A percentile compares a stretch with the other conserved stretches of the same genome.
Conservation (phyloP, 2,329 filamentous ascomycete genomes). For the Aspergillus felis region DNA sequence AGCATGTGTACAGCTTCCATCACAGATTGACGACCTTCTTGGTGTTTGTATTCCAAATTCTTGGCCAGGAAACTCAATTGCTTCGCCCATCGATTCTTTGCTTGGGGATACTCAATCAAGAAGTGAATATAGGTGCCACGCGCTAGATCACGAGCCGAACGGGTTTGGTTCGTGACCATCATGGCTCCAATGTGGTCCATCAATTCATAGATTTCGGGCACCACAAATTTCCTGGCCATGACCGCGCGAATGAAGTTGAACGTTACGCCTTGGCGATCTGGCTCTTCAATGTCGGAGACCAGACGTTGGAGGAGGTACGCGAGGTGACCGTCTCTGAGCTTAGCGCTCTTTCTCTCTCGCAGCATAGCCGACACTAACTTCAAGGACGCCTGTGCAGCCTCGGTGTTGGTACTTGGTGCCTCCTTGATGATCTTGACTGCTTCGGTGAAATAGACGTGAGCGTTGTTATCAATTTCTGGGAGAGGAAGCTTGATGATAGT, state of each 20-base stretch:
- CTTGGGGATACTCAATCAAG: constrained; percentile 89
- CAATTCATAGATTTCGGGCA: constrained; percentile 83
- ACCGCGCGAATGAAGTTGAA: constrained; percentile 92
- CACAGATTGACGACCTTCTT: constrained; percentile 83
- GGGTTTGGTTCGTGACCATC: constrained; percentile 95
- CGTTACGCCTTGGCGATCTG: constrained; percentile 83
- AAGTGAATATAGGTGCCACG: constrained; percentile 92
- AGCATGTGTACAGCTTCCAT: constrained; percentile 87
- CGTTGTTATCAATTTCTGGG: constrained; percentile 63
- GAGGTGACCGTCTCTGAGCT: constrained; percentile 74
- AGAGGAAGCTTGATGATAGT: constrained; percentile 83
- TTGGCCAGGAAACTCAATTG: constrained; percentile 84
- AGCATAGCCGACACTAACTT: constrained; percentile 85
- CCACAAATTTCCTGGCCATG: constrained; percentile 78
- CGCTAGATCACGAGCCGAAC: constrained; percentile 79
- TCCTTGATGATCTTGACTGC: constrained; percentile 76
- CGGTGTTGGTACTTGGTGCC: constrained; percentile 73
- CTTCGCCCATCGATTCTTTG: constrained; percentile 81
- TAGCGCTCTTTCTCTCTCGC: constrained; percentile 71
- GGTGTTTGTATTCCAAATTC: constrained; percentile 85
- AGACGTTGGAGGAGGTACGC: constrained; percentile 78
- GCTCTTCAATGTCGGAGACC: constrained; percentile 85
- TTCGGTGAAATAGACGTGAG: constrained; percentile 77
- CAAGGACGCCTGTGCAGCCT: constrained; percentile 80
- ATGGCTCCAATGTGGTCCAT: constrained; percentile 84